These are phyloP conservation scores for Thecaphora thlaspeos DNA, from an alignment of 1,284 basidiomycete species.

Conservation along the genomic window DNA sequence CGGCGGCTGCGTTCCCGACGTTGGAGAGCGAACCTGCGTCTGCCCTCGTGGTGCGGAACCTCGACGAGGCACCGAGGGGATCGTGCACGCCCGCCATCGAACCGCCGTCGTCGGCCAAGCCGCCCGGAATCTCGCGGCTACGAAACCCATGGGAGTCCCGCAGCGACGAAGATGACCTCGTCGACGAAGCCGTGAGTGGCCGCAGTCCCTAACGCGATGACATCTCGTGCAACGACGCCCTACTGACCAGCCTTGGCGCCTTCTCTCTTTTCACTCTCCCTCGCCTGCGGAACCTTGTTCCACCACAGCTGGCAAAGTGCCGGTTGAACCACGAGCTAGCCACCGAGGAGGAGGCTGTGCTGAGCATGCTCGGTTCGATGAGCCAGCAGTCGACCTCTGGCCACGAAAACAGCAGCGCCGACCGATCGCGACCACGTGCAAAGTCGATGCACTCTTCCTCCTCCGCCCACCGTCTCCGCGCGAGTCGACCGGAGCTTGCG, in stretches of 20 bases:
- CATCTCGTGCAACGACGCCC: too few relatives aligned
- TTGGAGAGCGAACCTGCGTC: background rate
- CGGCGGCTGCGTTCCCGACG: background rate
- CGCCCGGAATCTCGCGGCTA: slow-evolving; percentile 5
- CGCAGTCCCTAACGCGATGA: too few relatives aligned
- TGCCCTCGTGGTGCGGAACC: slow-evolving; percentile 32
- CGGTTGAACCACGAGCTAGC: slow-evolving; percentile 16
- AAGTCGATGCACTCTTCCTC: too few relatives aligned
- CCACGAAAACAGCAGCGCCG: background rate
- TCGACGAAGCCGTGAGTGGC: slow-evolving; percentile 18
- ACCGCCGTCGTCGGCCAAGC: slow-evolving; percentile 12
- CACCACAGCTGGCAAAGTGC: slow-evolving; percentile 13
- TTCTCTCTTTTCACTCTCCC: too few relatives aligned
- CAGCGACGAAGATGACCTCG: slow-evolving; percentile 24
- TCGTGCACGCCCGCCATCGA: slow-evolving; percentile 28
- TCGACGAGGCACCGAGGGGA: slow-evolving; percentile 39
- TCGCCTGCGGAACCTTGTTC: too few relatives aligned
- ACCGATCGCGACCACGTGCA: too few relatives aligned
- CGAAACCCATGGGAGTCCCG: slow-evolving; percentile 25
- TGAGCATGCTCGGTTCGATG: slow-evolving; percentile 40
- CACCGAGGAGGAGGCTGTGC: slow-evolving; percentile 30
- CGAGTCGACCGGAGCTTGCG: too few relatives aligned
- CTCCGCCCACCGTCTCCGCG: too few relatives aligned
- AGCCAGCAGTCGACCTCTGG: background rate
- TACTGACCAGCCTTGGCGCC: too few relatives aligned